Evolutionary conservation across 2,329 filamentous ascomycete genomes (phyloP).

Genomic region (Stagonosporopsis cucurbitacearum): DNA sequence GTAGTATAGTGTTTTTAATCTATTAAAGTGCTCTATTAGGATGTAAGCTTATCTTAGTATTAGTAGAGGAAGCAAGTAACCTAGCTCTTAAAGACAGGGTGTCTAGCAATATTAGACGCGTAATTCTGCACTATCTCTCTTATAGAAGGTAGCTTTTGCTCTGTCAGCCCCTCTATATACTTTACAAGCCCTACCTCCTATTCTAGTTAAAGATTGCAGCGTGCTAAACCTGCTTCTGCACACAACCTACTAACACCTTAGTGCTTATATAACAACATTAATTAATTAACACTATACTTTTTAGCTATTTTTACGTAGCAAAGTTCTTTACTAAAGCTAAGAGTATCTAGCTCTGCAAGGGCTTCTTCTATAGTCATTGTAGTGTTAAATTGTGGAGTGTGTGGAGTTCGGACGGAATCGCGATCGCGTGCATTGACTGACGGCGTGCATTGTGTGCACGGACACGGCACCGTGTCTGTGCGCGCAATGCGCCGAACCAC

Average conservation of each 20-base stretch:
- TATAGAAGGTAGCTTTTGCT: not conserved
- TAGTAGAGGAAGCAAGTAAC: not conserved
- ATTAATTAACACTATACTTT: not conserved
- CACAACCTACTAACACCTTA: too few species aligned
- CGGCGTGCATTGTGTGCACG: not conserved
- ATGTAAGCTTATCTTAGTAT: not conserved
- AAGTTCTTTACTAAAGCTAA: not conserved
- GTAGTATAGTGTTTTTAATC: not conserved
- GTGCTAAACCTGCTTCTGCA: not conserved
- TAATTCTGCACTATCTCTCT: not conserved
- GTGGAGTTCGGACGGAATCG: not conserved
- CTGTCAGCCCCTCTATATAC: slow-evolving; percentile 3
- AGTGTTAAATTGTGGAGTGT: not conserved
- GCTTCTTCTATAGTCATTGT: not conserved
- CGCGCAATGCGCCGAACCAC: slow-evolving; percentile 22
- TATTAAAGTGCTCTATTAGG: not conserved
- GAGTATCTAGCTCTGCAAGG: not conserved
- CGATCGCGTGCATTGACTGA: not conserved
- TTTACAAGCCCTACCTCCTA: slow-evolving; percentile 3
- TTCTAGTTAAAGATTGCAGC: not conserved
- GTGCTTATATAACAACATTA: not conserved
- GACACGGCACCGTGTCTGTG: slow-evolving; percentile 8
- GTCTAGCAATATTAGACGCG: not conserved
- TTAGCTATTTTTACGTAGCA: not conserved
- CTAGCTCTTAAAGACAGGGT: not conserved